These are phyloP conservation scores for Saturnispora besseyi DNA, from an alignment of 805 yeast genomes.

Conservation along the genomic window DNA sequence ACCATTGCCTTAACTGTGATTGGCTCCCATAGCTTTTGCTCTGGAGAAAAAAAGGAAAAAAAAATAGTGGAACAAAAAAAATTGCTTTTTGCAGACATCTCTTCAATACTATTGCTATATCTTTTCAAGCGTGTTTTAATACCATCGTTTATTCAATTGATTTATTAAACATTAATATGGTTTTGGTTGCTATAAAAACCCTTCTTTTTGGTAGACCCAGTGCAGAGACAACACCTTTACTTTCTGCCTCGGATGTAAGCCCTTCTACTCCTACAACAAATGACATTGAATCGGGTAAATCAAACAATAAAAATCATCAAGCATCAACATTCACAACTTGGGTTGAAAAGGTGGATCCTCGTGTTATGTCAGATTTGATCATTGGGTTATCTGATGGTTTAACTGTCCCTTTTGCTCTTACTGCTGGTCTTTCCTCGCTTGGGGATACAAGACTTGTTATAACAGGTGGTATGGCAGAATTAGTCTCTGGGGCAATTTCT, in stretches of 20 bases:
- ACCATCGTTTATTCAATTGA: background rate
- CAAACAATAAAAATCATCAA: background rate
- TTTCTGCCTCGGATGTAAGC: background rate
- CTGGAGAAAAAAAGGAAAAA: no score
- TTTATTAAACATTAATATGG: background rate
- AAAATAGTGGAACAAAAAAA: no score
- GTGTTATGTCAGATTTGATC: constrained; percentile 88
- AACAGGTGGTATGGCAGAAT: constrained; percentile 97
- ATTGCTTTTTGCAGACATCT: no score
- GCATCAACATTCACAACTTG: background rate
- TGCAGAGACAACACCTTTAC: background rate
- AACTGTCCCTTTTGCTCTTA: constrained; percentile 97
- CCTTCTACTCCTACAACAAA: background rate
- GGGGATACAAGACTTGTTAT: constrained; percentile 88
- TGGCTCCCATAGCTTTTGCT: no score
- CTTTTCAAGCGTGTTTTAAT: background rate
- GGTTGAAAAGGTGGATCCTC: constrained; percentile 51
- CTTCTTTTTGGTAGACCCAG: constrained; percentile 1
- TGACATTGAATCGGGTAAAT: background rate
- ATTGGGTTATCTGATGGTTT: constrained; percentile 93
- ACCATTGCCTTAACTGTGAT: no score
- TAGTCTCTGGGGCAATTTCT: constrained; percentile 92
- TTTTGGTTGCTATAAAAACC: constrained; percentile 5
- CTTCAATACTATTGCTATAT: no score
- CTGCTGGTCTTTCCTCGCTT: constrained; percentile 88